Evolutionary conservation across 2,329 filamentous ascomycete genomes (phyloP).

Genomic region (Leptographium procerum): DNA sequence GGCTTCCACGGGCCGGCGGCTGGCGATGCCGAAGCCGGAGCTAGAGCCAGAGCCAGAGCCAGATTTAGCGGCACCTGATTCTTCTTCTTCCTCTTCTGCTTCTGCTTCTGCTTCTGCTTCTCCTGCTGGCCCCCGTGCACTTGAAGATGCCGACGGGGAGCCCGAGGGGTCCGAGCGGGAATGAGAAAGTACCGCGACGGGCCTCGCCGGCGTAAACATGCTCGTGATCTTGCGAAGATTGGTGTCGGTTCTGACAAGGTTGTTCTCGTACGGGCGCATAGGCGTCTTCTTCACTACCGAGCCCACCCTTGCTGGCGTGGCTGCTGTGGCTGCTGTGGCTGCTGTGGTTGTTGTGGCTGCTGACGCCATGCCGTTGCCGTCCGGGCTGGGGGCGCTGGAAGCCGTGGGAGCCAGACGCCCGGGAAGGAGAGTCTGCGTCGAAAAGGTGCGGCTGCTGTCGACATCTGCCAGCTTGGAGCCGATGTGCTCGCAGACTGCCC

Average conservation of each 20-base stretch:
- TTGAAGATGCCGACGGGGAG: no score
- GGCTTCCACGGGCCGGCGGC: slow-evolving; percentile 15
- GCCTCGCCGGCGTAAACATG: slow-evolving; percentile 61
- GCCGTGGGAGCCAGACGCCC: slow-evolving; percentile 40
- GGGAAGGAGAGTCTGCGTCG: slow-evolving; percentile 82
- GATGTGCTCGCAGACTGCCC: slow-evolving; percentile 71
- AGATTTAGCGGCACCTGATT: no score
- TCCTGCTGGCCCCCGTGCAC: no score
- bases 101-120: no score
- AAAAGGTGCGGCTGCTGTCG: slow-evolving; percentile 86
- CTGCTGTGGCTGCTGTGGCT: slow-evolving; percentile 15
- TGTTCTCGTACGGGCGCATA: slow-evolving; percentile 66
- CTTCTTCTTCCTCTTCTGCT: no score
- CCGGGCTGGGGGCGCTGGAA: slow-evolving; percentile 1
- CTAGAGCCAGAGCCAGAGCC: no score
- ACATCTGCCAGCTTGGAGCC: slow-evolving; percentile 69
- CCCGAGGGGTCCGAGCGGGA: neutral
- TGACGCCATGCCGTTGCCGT: slow-evolving; percentile 13
- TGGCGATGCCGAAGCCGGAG: no score
- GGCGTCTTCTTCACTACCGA: slow-evolving; percentile 23
- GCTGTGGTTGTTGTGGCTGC: slow-evolving; percentile 15
- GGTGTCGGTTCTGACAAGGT: slow-evolving; percentile 80
- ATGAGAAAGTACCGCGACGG: slow-evolving; percentile 11
- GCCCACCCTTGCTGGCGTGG: slow-evolving; percentile 24
- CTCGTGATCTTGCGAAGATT: slow-evolving; percentile 89